Conservation (phyloP, 441 rosid species). For the Pelargonium australe region DNA sequence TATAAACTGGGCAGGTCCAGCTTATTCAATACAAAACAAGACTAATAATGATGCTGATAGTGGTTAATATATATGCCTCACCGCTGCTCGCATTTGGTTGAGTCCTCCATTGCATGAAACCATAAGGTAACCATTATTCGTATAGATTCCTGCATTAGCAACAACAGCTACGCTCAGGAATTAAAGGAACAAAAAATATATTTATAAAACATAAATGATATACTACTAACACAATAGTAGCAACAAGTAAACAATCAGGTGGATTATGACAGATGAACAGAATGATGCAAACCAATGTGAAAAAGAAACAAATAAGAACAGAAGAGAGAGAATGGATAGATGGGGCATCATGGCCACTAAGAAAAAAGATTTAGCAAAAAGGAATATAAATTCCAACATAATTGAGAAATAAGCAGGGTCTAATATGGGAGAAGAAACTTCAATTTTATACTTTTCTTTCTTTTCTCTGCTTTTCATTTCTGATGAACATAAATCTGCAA, state of each 20-base stretch:
- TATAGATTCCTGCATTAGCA: constrained; percentile 43
- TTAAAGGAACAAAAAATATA: neutral
- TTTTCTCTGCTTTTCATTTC: neutral
- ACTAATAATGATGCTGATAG: neutral
- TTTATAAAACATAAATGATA: neutral
- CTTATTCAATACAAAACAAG: neutral
- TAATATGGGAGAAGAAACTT: neutral
- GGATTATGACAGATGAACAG: neutral
- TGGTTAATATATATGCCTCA: constrained; percentile 23
- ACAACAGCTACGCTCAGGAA: neutral
- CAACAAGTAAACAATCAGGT: neutral
- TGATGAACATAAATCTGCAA: neutral
- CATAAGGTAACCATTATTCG: constrained; percentile 64
- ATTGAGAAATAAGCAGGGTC: neutral
- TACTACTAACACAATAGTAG: too few relatives aligned
- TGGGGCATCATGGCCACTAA: neutral
- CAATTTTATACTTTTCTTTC: neutral
- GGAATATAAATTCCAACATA: neutral
- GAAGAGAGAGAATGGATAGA: neutral
- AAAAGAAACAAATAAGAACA: neutral
- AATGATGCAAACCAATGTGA: neutral
- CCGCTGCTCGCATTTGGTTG: constrained; percentile 81
- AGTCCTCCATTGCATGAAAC: constrained; percentile 86
- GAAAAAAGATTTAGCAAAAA: too few relatives aligned
- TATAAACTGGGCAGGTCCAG: neutral